These are phyloP conservation scores for Amanita molliuscula DNA, from an alignment of 768 basidiomycete species.

Conservation along the genomic window DNA sequence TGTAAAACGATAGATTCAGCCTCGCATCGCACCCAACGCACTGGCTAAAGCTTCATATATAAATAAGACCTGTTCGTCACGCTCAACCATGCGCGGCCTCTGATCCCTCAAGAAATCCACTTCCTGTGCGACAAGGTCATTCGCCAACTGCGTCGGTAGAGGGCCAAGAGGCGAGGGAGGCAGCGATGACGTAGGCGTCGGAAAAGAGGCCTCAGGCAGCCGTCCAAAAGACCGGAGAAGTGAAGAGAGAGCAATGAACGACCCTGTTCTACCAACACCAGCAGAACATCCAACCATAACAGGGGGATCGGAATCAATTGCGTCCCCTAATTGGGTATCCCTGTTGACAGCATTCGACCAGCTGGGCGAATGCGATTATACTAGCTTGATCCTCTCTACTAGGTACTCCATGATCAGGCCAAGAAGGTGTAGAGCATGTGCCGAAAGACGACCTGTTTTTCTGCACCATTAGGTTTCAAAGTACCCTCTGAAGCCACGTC, in stretches of 20 bases:
- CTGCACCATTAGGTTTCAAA: slow-evolving; percentile 10
- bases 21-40: background rate
- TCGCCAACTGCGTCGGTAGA: slow-evolving; percentile 33
- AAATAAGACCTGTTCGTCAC: slow-evolving; percentile 49
- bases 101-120: slow-evolving; percentile 76
- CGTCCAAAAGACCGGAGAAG: slow-evolving; percentile 55
- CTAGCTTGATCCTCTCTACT: slow-evolving; percentile 44
- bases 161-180: slow-evolving; percentile 48
- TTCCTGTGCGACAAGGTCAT: slow-evolving; percentile 59
- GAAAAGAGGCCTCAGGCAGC: slow-evolving; percentile 24
- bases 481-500: slow-evolving; percentile 7
- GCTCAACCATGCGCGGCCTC: slow-evolving; percentile 74
- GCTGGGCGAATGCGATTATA: slow-evolving; percentile 48
- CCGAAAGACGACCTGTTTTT: slow-evolving; percentile 40
- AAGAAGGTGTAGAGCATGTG: slow-evolving; percentile 68
- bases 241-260: slow-evolving; percentile 75
- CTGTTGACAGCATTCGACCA: slow-evolving; percentile 63
- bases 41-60: slow-evolving; percentile 48
- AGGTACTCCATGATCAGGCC: slow-evolving; percentile 87
- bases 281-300: slow-evolving; percentile 81
- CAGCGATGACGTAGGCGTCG: slow-evolving; percentile 21
- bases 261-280: slow-evolving; percentile 79
- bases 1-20: background rate
- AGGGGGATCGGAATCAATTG: slow-evolving; percentile 55
- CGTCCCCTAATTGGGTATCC: slow-evolving; percentile 19